These are phyloP conservation scores for Anisodus tanguticus DNA, from an alignment of 257 asterid genomes.

Conservation along the genomic window DNA sequence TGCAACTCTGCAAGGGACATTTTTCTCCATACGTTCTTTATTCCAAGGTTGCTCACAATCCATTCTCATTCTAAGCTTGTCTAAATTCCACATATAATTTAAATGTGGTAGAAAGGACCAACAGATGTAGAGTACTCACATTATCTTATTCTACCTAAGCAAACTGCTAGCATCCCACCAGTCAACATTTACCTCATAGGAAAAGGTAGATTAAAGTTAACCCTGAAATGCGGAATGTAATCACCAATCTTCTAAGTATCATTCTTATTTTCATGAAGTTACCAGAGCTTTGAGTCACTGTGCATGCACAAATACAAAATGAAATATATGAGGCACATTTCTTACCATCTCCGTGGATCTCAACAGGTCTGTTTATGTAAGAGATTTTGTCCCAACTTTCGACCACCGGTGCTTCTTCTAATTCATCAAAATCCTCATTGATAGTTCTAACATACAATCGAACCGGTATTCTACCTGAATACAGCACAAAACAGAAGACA, in stretches of 20 bases:
- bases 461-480: conserved; percentile 85
- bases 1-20: not conserved
- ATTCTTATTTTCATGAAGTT: not conserved
- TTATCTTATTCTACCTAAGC: not conserved
- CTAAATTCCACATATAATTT: not conserved
- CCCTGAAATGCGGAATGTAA: not conserved
- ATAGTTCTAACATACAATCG: conserved; percentile 73
- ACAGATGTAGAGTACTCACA: not conserved
- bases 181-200: not conserved
- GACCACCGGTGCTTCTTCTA: conserved; percentile 62
- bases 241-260: conserved; percentile 3
- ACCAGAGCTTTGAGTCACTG: not conserved
- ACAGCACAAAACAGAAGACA: conserved; percentile 35
- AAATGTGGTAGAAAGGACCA: not conserved
- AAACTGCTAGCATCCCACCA: conserved; percentile 16
- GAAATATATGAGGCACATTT: conserved; percentile 21
- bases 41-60: not conserved
- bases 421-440: conserved; percentile 62
- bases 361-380: conserved; percentile 84
- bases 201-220: not conserved
- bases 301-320: not conserved
- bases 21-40: not conserved
- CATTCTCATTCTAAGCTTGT: not conserved
- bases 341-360: conserved; percentile 72
- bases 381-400: conserved; percentile 87